These are phyloP conservation scores for Prorocentrum cordatum DNA, from an alignment of 169 alveolate species.

Conservation along the genomic window DNA sequence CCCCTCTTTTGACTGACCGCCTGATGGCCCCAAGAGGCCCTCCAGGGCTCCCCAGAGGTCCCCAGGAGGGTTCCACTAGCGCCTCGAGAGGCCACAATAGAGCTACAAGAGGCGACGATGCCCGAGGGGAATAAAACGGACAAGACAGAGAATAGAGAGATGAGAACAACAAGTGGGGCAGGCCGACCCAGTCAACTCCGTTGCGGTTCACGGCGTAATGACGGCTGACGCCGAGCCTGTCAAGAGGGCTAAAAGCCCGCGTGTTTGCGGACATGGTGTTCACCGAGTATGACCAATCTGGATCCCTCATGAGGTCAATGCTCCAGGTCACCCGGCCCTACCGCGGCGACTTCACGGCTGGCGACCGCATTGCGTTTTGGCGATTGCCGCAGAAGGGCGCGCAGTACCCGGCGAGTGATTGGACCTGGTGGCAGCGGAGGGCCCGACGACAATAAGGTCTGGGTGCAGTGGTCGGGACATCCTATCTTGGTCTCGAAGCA, in stretches of 20 bases:
- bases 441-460: not conserved
- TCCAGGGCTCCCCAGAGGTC: no score
- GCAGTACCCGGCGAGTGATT: not conserved
- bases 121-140: not conserved
- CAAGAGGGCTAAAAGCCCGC: not conserved
- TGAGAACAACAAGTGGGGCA: no score
- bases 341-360: not conserved
- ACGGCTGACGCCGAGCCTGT: not conserved
- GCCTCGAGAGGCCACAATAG: no score
- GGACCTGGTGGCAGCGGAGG: not conserved
- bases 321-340: not conserved
- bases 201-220: not conserved
- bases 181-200: not conserved
- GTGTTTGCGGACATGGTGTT: not conserved
- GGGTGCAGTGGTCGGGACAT: not conserved
- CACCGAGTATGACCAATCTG: not conserved
- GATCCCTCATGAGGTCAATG: not conserved
- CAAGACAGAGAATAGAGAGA: no score
- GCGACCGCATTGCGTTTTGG: constrained; percentile 16
- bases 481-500: not conserved
- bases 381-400: not conserved
- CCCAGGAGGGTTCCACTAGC: no score
- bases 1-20: no score
- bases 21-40: no score
- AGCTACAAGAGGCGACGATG: not conserved